These are phyloP conservation scores for Beauveria australis DNA, from an alignment of 2,329 filamentous ascomycete species.

Conservation along the genomic window DNA sequence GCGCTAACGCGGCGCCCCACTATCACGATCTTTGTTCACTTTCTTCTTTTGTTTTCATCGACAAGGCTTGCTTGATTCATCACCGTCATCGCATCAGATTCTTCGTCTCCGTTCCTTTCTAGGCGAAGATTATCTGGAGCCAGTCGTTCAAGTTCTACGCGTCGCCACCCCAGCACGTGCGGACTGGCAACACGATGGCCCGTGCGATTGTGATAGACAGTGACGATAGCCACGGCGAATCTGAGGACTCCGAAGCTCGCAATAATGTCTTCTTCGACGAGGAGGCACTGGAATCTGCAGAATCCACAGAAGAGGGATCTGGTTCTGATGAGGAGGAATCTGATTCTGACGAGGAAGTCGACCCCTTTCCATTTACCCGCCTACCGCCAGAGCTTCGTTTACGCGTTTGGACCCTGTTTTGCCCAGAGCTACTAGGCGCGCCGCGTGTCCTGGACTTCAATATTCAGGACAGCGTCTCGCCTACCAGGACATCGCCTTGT, in stretches of 20 bases:
- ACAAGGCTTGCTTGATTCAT: background rate
- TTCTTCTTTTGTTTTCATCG: background rate
- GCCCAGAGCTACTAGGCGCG: constrained; percentile 19
- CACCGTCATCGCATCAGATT: background rate
- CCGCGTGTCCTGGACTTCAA: constrained; percentile 23
- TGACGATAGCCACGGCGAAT: background rate
- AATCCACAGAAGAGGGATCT: background rate
- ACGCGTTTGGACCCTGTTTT: constrained; percentile 26
- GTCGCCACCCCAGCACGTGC: background rate
- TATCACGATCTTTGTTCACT: background rate
- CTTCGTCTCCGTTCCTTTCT: background rate
- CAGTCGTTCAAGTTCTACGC: too few species aligned
- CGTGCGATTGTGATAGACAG: background rate
- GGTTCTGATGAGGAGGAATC: constrained; percentile 1
- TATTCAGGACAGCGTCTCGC: constrained; percentile 13
- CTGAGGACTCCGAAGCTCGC: background rate
- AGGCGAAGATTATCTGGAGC: background rate
- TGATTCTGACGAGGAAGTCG: background rate
- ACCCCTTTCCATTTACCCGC: constrained; percentile 20
- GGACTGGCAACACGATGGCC: constrained; percentile 2
- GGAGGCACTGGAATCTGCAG: constrained; percentile 6
- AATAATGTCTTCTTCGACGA: constrained; percentile 3
- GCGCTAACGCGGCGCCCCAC: background rate
- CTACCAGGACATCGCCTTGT: background rate
- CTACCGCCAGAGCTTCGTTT: constrained; percentile 27